A percentile compares a stretch with the other conserved stretches of the same genome.
These are phyloP conservation scores for Cryptococcus sp. DNA, from an alignment of 1,284 basidiomycete genomes.

Conservation along the genomic window DNA sequence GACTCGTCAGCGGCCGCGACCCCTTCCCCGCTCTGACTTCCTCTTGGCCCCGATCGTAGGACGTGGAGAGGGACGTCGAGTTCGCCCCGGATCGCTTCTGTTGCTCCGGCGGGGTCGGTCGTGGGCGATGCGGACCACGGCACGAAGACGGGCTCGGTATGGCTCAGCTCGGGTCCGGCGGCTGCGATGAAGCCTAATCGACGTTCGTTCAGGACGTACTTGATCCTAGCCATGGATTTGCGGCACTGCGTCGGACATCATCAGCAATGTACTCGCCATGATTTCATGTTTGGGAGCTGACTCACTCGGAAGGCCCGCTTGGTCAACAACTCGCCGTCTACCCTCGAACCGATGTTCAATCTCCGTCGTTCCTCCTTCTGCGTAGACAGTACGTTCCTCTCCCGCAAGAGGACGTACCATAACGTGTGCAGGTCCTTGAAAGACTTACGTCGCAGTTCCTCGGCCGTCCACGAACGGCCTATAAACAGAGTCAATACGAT, in stretches of 20 bases:
- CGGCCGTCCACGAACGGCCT: slow-evolving; percentile 84
- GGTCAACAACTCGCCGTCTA: slow-evolving; percentile 40
- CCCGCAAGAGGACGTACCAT: slow-evolving; percentile 86
- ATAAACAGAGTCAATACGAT: neutral
- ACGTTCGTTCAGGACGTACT: slow-evolving; percentile 89
- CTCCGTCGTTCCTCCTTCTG: slow-evolving; percentile 75
- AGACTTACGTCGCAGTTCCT: slow-evolving; percentile 81
- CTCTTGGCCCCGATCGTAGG: neutral
- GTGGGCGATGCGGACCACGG: slow-evolving; percentile 26
- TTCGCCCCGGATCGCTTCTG: slow-evolving; percentile 21
- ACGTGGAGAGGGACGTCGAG: slow-evolving; percentile 8
- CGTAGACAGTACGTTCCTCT: slow-evolving; percentile 85
- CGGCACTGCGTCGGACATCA: slow-evolving; percentile 63
- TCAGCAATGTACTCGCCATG: neutral
- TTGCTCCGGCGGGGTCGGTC: slow-evolving; percentile 26
- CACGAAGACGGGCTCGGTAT: slow-evolving; percentile 10
- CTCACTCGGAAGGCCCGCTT: slow-evolving; percentile 43
- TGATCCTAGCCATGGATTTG: slow-evolving; percentile 96
- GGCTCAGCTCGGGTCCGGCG: slow-evolving; percentile 54
- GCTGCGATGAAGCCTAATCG: slow-evolving; percentile 71
- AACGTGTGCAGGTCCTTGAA: slow-evolving; percentile 89
- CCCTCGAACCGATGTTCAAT: slow-evolving; percentile 55
- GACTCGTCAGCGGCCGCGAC: slow-evolving; percentile 11
- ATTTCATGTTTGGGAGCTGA: slow-evolving; percentile 5
- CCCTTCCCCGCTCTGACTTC: slow-evolving; percentile 5